Evolutionary conservation across 1,284 basidiomycete species (phyloP), one percentile per base, ranked within the genome.

Genomic region (Trichosporon sp.): DNA sequence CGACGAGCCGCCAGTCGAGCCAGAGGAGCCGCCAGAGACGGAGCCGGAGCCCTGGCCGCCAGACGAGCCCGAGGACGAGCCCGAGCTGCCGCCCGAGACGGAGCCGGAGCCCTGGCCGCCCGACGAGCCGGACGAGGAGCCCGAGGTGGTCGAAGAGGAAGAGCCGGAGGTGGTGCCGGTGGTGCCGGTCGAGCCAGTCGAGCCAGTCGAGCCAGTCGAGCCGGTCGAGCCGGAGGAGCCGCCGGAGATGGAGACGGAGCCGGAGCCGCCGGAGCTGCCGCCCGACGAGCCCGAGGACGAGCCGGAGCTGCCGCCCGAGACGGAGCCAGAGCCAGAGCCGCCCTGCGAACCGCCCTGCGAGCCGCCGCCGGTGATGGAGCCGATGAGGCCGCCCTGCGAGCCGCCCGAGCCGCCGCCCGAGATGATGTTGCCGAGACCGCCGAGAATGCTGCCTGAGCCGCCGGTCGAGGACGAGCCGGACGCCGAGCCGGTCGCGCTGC

Each of bases 41-140:
- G 64, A 65, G 64, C 64, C 47, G 21, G n/a, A n/a, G n/a, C n/a
- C n/a, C n/a, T n/a, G n/a, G 21, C 44, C 44, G 44, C 44, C 44
- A 9, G 44, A 51, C 44, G 44, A 13, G 21, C 51, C 51, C 8
- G n/a, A n/a, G 18, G 18, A 3, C n/a, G 7, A 6, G 13, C 47
- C 47, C 3, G n/a, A 29, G 53, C 56, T 23, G 29, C 56, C 56
- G 15, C 21, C 38, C 23, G 63, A 65, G 38, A 7, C 32, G 2
- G 15, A 8, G 23, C 47, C 47, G n/a, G n/a, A n/a, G 7, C 47
- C 23, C 2, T n/a, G 25, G 21, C 47, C 12, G 18, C 47, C 47
- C 13, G 25, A 25, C 13, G 27, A 31, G 27, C 15, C 8, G 56
- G 62, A 38, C 62, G 62, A 64, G 62, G 23, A 31, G n/a, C 34